Percentiles rank a stretch among this genome's conserved stretches.
Evolutionary conservation across 1,284 basidiomycete species (phyloP).

Genomic region (Ceraceosorus guamensis): DNA sequence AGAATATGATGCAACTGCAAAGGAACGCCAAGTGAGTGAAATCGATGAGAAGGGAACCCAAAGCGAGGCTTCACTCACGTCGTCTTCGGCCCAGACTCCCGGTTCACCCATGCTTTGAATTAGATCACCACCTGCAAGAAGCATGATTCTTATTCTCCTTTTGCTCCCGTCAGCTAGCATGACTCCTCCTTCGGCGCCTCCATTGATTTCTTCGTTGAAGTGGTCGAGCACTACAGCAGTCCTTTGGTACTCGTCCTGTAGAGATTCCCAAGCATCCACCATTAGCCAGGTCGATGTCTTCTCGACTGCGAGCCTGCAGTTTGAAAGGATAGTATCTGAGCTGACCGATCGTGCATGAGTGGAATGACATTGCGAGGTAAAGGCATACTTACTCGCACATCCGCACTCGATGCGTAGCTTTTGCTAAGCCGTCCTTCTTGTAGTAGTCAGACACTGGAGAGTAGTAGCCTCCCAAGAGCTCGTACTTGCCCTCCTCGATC

Average conservation of each 20-base stretch:
- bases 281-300: slow-evolving; percentile 55
- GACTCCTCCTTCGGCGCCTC: slow-evolving; percentile 45
- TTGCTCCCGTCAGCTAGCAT: slow-evolving; percentile 32
- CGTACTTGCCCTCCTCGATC: slow-evolving; percentile 82
- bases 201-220: slow-evolving; percentile 88
- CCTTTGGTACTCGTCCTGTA: slow-evolving; percentile 80
- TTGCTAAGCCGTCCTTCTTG: slow-evolving; percentile 46
- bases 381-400: slow-evolving; percentile 35
- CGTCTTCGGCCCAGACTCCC: slow-evolving; percentile 92
- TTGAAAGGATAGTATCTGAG: background rate
- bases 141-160: slow-evolving; percentile 62
- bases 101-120: slow-evolving; percentile 97
- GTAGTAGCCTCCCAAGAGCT: slow-evolving; percentile 87
- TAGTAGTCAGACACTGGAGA: slow-evolving; percentile 64
- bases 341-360: background rate
- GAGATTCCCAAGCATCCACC: slow-evolving; percentile 95
- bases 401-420: slow-evolving; percentile 44
- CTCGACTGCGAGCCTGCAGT: slow-evolving; percentile 33
- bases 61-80: slow-evolving; percentile 57
- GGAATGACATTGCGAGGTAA: too few species aligned
- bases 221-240: slow-evolving; percentile 90
- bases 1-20: slow-evolving; percentile 84
- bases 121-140: slow-evolving; percentile 91
- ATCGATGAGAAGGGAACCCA: background rate
- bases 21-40: background rate